Conservation (phyloP, 2,329 filamentous ascomycete genomes). For the Daldinia sp. region DNA sequence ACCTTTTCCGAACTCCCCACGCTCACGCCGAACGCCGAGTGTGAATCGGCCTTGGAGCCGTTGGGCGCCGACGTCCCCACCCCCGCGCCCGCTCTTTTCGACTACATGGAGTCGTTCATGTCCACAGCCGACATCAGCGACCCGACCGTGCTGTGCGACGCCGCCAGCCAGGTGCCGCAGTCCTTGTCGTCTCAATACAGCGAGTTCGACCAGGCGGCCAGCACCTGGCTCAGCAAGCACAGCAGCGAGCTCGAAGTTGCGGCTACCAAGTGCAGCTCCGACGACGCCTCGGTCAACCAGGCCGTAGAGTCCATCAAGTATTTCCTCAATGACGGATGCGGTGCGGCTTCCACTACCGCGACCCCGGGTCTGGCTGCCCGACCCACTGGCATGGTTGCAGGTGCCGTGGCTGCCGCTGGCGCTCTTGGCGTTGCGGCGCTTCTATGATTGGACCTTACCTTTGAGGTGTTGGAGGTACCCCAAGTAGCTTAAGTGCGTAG, state of each 20-base stretch:
- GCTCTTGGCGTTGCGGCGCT: slow-evolving; percentile 52
- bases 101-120: slow-evolving; percentile 27
- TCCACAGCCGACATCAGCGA: slow-evolving; percentile 27
- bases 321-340: background rate
- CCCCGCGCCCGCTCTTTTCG: slow-evolving; percentile 11
- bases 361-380: slow-evolving; percentile 37
- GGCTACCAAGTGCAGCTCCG: slow-evolving; percentile 24
- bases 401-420: slow-evolving; percentile 46
- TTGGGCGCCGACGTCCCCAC: slow-evolving; percentile 31
- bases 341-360: slow-evolving; percentile 12
- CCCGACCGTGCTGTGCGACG: slow-evolving; percentile 30
- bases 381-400: slow-evolving; percentile 44
- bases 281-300: slow-evolving; percentile 6
- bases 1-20: background rate
- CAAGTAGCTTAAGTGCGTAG: background rate
- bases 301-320: slow-evolving; percentile 11
- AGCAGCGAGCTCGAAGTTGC: slow-evolving; percentile 29
- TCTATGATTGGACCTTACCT: slow-evolving; percentile 27
- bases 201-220: slow-evolving; percentile 39
- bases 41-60: slow-evolving; percentile 14
- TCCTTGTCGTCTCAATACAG: slow-evolving; percentile 37
- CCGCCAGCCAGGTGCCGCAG: slow-evolving; percentile 31
- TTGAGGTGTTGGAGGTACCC: background rate
- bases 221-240: slow-evolving; percentile 40
- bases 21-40: slow-evolving; percentile 11